phyloP scores from a whole-genome alignment of 352 stramenopile species.

The Hyaloperonospora arabidopsidis region DNA sequence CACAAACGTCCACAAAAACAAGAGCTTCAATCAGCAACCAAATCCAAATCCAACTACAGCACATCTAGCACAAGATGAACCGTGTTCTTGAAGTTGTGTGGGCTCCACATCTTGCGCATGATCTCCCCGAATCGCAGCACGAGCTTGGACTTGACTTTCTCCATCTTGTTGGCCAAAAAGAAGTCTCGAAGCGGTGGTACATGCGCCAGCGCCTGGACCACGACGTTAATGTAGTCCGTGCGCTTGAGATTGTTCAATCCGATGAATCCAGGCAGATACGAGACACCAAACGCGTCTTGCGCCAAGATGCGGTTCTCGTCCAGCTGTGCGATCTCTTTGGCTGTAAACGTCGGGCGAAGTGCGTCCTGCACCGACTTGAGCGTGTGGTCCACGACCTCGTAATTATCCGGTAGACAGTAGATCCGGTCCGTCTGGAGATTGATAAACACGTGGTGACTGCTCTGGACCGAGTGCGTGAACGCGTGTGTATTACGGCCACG shows the following conservation, averaged over 20 bases:
- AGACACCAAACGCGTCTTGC: constrained; percentile 92
- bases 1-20: constrained; percentile 7
- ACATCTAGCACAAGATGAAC: constrained; percentile 44
- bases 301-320: constrained; percentile 89
- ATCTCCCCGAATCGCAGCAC: constrained; percentile 93
- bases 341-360: constrained; percentile 88
- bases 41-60: constrained; percentile 1
- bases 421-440: constrained; percentile 92
- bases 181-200: constrained; percentile 93
- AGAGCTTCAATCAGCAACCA: constrained; percentile 3
- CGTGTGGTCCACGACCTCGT: constrained; percentile 95
- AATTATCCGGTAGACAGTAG: constrained; percentile 97
- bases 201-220: constrained; percentile 94
- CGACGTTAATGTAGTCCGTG: constrained; percentile 97
- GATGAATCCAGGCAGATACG: constrained; percentile 96
- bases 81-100: constrained; percentile 96
- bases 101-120: constrained; percentile 96
- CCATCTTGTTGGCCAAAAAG: constrained; percentile 80
- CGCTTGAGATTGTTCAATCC: constrained; percentile 97
- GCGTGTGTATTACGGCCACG: constrained; percentile 88
- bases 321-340: constrained; percentile 72
- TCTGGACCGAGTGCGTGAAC: constrained; percentile 95
- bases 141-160: constrained; percentile 70
- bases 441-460: constrained; percentile 96
- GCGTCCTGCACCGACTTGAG: constrained; percentile 92